phyloP scores from a whole-genome alignment of 225 moss, liverwort and hornwort species.

The Marchantia paleacea region DNA sequence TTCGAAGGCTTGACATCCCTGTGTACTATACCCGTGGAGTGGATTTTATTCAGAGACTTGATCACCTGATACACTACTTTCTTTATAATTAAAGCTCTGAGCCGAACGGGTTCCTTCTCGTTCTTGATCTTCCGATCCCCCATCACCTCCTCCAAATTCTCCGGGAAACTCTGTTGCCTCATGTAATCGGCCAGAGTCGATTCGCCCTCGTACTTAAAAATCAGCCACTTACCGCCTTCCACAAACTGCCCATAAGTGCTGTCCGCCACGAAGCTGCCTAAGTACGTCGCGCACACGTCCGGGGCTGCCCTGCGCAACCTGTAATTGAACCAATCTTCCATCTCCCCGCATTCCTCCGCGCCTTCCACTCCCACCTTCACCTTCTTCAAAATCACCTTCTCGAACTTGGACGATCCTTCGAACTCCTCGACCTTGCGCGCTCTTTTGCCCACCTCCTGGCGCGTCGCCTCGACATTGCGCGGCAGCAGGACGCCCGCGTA shows the following conservation, averaged over 20 bases:
- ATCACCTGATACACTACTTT: slow-evolving; percentile 71
- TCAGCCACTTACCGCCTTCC: slow-evolving; percentile 84
- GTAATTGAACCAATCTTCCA: slow-evolving; percentile 99
- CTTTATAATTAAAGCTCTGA: slow-evolving; percentile 61
- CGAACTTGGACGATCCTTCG: slow-evolving; percentile 53
- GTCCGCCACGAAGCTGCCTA: slow-evolving; percentile 85
- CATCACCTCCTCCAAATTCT: slow-evolving; percentile 57
- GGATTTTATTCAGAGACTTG: slow-evolving; percentile 63
- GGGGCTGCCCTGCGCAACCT: slow-evolving; percentile 79
- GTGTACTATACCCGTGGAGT: slow-evolving; percentile 76
- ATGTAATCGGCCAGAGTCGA: slow-evolving; percentile 78
- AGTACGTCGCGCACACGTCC: slow-evolving; percentile 65
- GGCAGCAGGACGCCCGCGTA: slow-evolving; percentile 73
- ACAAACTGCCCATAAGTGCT: slow-evolving; percentile 74
- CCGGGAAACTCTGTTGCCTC: slow-evolving; percentile 69
- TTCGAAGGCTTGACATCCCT: slow-evolving; percentile 95
- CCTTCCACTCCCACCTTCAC: slow-evolving; percentile 86
- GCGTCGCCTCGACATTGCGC: slow-evolving; percentile 31
- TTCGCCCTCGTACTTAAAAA: slow-evolving; percentile 95
- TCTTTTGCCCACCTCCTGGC: slow-evolving; percentile 53
- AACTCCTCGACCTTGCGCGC: slow-evolving; percentile 66
- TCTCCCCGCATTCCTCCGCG: slow-evolving; percentile 89
- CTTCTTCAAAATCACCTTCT: slow-evolving; percentile 85
- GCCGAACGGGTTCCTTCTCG: slow-evolving; percentile 44
- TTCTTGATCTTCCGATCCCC: slow-evolving; percentile 53